Evolutionary conservation across 2,329 filamentous ascomycete genomes (phyloP), one percentile per base, ranked within the genome.

Genomic region (Ceratocystis alfenasii): DNA sequence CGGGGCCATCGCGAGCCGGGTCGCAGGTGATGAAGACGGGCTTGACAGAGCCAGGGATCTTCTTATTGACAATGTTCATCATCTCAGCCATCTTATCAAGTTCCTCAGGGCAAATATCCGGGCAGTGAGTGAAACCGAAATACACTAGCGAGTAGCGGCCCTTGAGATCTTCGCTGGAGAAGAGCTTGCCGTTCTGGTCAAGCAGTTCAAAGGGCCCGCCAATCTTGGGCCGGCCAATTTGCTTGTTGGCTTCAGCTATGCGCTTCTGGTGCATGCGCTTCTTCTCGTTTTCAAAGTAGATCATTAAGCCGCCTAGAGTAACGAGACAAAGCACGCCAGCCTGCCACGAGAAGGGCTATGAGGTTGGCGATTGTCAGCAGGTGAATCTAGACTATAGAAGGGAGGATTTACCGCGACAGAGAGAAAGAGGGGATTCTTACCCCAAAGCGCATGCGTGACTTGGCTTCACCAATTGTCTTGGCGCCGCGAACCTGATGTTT

Each of bases 41-140:
- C 36, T 86, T 79, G 70, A 96, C 77, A 62, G 80, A 71, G 66
- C 75, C 76, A 2, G 82, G 79, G 3, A 73, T 72, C 71, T 80
- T 76, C 62, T 77, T 78, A 70, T 85, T 78, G 57, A 87, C 81
- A 5, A 83, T 79, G 73, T 99, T 91, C 73, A 95, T 88, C 84
- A 97, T 96, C 67, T 82, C 81, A n/a, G 93, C 89, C 92, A 99
- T 96, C 80, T 99, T 99, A 79, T 99, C 94, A 72, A 99, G 87
- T 78, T 99, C 94, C 73, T 99, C 94, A 44, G 94, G 94, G 79
- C 94, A 99, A 74, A 99, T 99, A 75, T 99, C 94, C 28, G 94
- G 94, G 75, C 94, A 99, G 76, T 96, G 92, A 7, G 90, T 93
- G 81, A 99, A 99, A 72, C 94, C 94, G 74, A 99, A 99, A 78